These are phyloP conservation scores for Musa troglodytarum DNA, from an alignment of 176 grass and related monocot genomes.

Conservation along the genomic window DNA sequence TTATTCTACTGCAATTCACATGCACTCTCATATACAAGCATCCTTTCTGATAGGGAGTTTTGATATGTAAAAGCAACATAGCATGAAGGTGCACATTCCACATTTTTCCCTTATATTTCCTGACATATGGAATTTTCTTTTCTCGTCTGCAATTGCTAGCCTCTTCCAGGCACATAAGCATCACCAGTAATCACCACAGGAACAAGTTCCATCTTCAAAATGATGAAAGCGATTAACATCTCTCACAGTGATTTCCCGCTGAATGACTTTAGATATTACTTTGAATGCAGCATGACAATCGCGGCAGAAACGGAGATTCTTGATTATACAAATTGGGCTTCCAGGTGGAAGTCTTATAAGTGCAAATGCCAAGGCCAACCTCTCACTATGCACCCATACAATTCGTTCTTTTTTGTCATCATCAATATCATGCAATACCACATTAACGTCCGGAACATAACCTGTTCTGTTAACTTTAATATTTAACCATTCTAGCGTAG, in stretches of 20 bases:
- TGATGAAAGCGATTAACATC: constrained; percentile 24
- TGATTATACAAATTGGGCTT: constrained; percentile 22
- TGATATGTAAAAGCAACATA: background rate
- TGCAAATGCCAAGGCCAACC: constrained; percentile 21
- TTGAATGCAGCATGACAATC: constrained; percentile 22
- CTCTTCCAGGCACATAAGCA: background rate
- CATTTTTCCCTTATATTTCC: background rate
- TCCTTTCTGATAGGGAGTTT: background rate
- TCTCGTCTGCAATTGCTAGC: background rate
- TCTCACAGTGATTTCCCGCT: constrained; percentile 14
- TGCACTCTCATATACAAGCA: background rate
- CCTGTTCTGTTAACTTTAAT: constrained; percentile 15
- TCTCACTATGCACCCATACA: constrained; percentile 21
- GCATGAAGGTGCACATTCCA: background rate
- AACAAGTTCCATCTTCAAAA: constrained; percentile 19
- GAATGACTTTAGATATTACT: constrained; percentile 19
- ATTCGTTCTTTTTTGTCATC: constrained; percentile 18
- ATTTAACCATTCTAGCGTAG: constrained; percentile 21
- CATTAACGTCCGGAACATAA: constrained; percentile 17
- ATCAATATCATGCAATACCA: constrained; percentile 17
- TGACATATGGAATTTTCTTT: background rate
- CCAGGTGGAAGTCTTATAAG: constrained; percentile 11
- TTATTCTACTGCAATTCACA: background rate
- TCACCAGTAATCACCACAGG: constrained; percentile 31
- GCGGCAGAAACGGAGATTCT: constrained; percentile 22